Base-by-base conservation (phyloP, 345 rosid species). In the Nephelium lappaceum region DNA sequence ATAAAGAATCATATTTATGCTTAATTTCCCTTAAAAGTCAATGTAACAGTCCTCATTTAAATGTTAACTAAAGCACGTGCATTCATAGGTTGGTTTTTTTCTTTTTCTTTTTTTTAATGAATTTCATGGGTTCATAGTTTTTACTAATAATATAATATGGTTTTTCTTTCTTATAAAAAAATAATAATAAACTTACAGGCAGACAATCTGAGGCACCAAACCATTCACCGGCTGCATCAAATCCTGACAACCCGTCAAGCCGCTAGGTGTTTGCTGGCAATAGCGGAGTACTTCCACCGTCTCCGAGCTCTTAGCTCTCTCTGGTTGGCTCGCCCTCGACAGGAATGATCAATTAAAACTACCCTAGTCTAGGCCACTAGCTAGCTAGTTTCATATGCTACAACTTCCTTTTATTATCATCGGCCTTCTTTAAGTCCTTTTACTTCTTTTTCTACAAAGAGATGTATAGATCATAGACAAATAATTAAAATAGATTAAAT, bases 231-330 rank as follows among this genome's bases (percentile, higher is more conserved):
- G 70, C 82, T 97, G 74, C 86, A 86, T 49, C 97, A 94, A 62
- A 27, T 94, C 72, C 81, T 97, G 62, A 94, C 99, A 19, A 91
- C 86, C 36, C 93, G 93, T 39, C 99, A 97, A 84, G 88, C 93
- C 25, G 99, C 99, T 12, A 85, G 96, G 64, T 90, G 98, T 80
- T 75, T 97, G 72, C 78, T 97, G 64, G 97, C 95, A 0, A 86
- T 93, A 0, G 91, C 96, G 0, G 99, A 97, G 85, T 93, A 97
- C 73, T 94, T 90, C 81, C 94, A 94, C 63, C 98, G 99, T 74
- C 97, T 97, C 72, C 95, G 97, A 64, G 91, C 96, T 77, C 91
- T 97, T 21, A 97, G 99, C 80, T 94, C 99, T 19, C 93, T 94
- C 57, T 97, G 99, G 99, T 19, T 87, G 85, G 89, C 93, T 58